Base-by-base conservation (phyloP, 2,329 filamentous ascomycete genomes). In the Hypocreales sp. region DNA sequence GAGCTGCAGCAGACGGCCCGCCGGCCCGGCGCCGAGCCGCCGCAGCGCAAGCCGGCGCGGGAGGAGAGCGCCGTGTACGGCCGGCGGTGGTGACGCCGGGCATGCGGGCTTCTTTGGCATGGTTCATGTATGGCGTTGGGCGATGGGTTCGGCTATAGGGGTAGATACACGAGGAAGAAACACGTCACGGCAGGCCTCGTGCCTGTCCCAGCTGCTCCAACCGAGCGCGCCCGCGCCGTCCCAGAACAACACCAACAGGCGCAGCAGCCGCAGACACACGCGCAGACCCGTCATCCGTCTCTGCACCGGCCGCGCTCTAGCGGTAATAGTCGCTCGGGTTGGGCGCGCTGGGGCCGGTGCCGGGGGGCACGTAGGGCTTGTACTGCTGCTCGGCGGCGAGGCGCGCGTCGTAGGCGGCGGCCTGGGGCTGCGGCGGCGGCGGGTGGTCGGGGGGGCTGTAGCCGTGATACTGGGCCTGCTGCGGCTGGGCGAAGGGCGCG, bases 261-360 rank as follows among this genome's bases (percentile, higher is more conserved):
- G n/a, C n/a, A n/a, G n/a, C n/a, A n/a, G n/a, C n/a, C n/a, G n/a
- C n/a, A n/a, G n/a, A n/a, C n/a, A n/a, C n/a, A n/a, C n/a, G n/a
- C n/a, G n/a, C n/a, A n/a, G n/a, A n/a, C n/a, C n/a, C n/a, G n/a
- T n/a, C n/a, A n/a, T n/a, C n/a, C n/a, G n/a, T n/a, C n/a, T n/a
- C n/a, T n/a, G n/a, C n/a, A n/a, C n/a, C n/a, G n/a, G n/a, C n/a
- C n/a, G 17, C 16, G 8, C 16, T 15, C 26, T 63, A 59, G 26
- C 66, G 53, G 40, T 73, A 73, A 40, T 67, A 73, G 42, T 71
- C 68, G 26, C 56, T 58, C 15, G 64, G 61, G 9, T 57, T 58
- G 4, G 65, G 64, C 5, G 60, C 64, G 32, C 58, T 65, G 2
- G 60, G 58, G 8, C 52, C 59, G 19, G 53, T 41, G 2, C 52